Conservation (phyloP, 164 flowering plant genomes). For the Vitis labrusca region DNA sequence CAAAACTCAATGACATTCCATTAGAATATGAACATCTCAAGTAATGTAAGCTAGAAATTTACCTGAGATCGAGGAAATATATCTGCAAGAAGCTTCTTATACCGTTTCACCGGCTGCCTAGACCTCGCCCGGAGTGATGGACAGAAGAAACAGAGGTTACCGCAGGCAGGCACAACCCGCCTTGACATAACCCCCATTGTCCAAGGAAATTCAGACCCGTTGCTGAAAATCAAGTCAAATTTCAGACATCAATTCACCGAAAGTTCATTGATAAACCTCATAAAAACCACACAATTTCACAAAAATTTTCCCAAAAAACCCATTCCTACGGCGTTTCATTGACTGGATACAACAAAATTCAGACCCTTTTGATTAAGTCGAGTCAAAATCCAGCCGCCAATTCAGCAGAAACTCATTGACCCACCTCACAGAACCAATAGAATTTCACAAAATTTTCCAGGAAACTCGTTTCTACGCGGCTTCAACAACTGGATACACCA, state of each 20-base stretch:
- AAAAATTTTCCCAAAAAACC: neutral
- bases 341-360: too few species aligned
- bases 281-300: neutral
- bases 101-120: conserved; percentile 86
- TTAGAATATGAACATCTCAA: neutral
- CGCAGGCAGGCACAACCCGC: conserved; percentile 79
- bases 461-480: neutral
- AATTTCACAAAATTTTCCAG: neutral
- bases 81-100: conserved; percentile 80
- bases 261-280: neutral
- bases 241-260: neutral
- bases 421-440: neutral
- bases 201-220: conserved; percentile 14
- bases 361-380: too few species aligned
- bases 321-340: too few species aligned
- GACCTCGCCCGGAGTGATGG: conserved; percentile 89
- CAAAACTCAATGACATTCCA: neutral
- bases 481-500: neutral
- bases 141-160: conserved; percentile 79
- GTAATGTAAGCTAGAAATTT: neutral
- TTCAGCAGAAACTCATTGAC: neutral
- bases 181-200: conserved; percentile 90
- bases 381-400: too few species aligned
- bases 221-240: conserved; percentile 1
- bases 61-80: conserved; percentile 80